A percentile compares a stretch with the other conserved stretches of the same genome.
Conservation (phyloP, 805 yeast species). For the Candida silvatica region DNA sequence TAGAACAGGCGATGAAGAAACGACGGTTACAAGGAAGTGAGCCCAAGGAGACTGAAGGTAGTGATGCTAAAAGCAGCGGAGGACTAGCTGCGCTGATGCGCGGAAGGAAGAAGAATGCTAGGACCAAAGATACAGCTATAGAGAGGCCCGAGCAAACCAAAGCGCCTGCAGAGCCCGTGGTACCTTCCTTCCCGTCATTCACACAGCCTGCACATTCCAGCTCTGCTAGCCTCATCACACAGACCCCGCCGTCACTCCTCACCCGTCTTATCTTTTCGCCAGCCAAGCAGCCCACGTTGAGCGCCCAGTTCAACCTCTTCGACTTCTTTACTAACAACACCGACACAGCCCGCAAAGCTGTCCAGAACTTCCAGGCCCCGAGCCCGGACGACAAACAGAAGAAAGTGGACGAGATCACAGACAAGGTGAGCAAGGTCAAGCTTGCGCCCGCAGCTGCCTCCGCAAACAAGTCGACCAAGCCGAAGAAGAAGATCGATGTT, state of each 20-base stretch:
- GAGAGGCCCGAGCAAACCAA: neutral
- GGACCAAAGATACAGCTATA: too few relatives aligned
- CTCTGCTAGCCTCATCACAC: neutral
- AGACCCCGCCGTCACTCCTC: neutral
- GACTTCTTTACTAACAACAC: constrained; percentile 29
- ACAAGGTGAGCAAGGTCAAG: constrained; percentile 16
- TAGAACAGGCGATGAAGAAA: neutral
- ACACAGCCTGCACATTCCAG: too few relatives aligned
- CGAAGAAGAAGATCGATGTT: constrained; percentile 36
- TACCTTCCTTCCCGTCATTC: neutral
- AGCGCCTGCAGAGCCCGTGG: neutral
- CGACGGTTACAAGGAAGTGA: neutral
- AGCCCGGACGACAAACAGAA: constrained; percentile 67
- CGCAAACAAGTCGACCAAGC: constrained; percentile 11
- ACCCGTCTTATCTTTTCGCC: neutral
- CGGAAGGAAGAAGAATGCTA: too few relatives aligned
- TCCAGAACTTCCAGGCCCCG: constrained; percentile 51
- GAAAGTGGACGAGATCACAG: constrained; percentile 18
- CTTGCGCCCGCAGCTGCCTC: constrained; percentile 2
- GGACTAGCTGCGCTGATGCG: too few relatives aligned
- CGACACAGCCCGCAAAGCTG: constrained; percentile 31
- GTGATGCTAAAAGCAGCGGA: too few relatives aligned
- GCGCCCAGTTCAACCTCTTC: constrained; percentile 4
- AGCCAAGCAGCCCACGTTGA: neutral
- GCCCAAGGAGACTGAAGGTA: neutral